Evolutionary conservation across 805 yeast species (phyloP).

Genomic region (Tetrapisispora iriomotensis): DNA sequence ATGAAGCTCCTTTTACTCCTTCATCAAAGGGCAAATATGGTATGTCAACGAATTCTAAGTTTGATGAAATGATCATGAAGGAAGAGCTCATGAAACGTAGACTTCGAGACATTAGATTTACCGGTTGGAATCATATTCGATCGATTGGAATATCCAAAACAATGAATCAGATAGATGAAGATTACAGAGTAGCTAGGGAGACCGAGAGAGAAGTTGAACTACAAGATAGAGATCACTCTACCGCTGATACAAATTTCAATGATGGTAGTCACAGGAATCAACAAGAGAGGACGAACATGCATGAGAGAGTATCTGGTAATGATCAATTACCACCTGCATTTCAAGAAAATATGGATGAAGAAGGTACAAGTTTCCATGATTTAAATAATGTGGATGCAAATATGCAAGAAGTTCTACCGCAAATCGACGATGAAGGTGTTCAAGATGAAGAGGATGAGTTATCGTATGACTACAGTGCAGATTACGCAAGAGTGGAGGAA

Average conservation of each 20-base stretch:
- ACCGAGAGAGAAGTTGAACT: constrained; percentile 8
- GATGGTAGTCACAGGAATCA: background rate
- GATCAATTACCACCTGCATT: constrained; percentile 6
- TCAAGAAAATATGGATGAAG: constrained; percentile 23
- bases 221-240: background rate
- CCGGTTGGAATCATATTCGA: constrained; percentile 40
- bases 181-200: constrained; percentile 18
- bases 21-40: constrained; percentile 2
- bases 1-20: constrained; percentile 15
- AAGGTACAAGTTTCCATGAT: background rate
- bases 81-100: constrained; percentile 9
- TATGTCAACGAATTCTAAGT: background rate
- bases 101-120: constrained; percentile 28
- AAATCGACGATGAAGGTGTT: background rate
- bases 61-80: constrained; percentile 16
- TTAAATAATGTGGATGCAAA: background rate
- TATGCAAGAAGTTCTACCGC: background rate
- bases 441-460: constrained; percentile 23
- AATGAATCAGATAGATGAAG: constrained; percentile 29
- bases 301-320: background rate
- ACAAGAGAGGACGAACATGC: no score
- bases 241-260: background rate
- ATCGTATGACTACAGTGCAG: constrained; percentile 31
- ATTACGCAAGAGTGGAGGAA: constrained; percentile 26
- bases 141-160: constrained; percentile 57